Percentiles rank a stretch among this genome's conserved stretches.
These are phyloP conservation scores for Hyaloscypha finlandica DNA, from an alignment of 495 filamentous ascomycete species.

Conservation along the genomic window DNA sequence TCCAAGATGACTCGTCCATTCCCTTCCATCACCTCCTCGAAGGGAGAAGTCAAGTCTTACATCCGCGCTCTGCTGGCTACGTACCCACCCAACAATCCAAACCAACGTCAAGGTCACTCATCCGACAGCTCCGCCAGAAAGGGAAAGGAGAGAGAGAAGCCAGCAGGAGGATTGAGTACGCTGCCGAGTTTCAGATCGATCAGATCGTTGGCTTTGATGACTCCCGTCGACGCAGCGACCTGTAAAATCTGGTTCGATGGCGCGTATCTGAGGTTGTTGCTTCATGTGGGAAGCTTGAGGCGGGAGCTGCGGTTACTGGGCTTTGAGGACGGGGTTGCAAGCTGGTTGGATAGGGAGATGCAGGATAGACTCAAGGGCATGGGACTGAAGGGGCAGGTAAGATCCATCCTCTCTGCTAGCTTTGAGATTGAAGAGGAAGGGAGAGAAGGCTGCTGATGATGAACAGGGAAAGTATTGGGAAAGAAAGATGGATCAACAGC, in stretches of 20 bases:
- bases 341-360: background rate
- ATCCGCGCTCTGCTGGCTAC: background rate
- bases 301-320: conserved; percentile 5
- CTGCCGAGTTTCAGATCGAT: background rate
- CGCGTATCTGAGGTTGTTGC: background rate
- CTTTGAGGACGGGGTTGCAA: background rate
- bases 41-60: background rate
- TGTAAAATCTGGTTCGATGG: conserved; percentile 7
- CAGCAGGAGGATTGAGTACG: background rate
- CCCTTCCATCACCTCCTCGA: background rate
- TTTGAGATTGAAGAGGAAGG: background rate
- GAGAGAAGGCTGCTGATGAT: background rate
- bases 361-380: background rate
- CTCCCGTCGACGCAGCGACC: background rate
- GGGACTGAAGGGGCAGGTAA: background rate
- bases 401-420: background rate
- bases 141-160: background rate
- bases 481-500: background rate
- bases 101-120: background rate
- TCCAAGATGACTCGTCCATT: background rate
- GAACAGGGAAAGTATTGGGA: background rate
- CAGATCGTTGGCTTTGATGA: background rate
- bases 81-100: background rate
- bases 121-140: background rate
- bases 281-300: conserved; percentile 1